Evolutionary conservation across 441 rosid genomes (phyloP).

Genomic region (Eutrema salsugineum): DNA sequence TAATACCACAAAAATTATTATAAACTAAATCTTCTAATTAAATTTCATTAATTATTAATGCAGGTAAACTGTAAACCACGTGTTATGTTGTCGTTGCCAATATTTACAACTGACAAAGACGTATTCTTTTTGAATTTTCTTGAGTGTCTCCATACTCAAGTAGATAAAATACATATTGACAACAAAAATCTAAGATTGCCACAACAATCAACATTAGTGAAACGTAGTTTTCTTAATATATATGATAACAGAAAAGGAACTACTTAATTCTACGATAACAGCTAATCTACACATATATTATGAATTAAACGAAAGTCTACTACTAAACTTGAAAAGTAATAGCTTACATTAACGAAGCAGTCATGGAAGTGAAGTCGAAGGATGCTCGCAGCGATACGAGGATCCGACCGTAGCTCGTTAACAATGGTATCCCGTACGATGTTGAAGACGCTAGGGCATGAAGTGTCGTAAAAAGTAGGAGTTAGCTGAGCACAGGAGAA

Average conservation of each 20-base stretch:
- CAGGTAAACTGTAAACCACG: not conserved
- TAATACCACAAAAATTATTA: not conserved
- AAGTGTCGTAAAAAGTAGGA: constrained; percentile 40
- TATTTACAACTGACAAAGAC: not conserved
- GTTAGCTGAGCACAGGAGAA: constrained; percentile 37
- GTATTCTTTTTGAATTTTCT: not conserved
- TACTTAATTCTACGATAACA: not conserved
- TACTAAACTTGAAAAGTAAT: not conserved
- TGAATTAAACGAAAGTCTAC: not conserved
- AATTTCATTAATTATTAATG: not conserved
- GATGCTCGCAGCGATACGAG: constrained; percentile 58
- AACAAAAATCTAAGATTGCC: not conserved
- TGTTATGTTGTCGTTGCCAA: not conserved
- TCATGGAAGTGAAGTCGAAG: constrained; percentile 75
- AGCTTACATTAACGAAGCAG: constrained; percentile 62
- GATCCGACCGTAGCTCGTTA: constrained; percentile 35
- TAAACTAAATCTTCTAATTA: not conserved
- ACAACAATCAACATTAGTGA: no score
- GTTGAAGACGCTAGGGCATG: constrained; percentile 40
- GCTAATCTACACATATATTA: not conserved
- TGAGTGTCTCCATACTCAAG: not conserved
- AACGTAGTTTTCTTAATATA: not conserved
- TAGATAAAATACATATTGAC: not conserved
- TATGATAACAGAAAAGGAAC: not conserved
- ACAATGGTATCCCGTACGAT: constrained; percentile 34